Conservation (phyloP, 2,329 filamentous ascomycete genomes). For the Microsporum ferrugineum region DNA sequence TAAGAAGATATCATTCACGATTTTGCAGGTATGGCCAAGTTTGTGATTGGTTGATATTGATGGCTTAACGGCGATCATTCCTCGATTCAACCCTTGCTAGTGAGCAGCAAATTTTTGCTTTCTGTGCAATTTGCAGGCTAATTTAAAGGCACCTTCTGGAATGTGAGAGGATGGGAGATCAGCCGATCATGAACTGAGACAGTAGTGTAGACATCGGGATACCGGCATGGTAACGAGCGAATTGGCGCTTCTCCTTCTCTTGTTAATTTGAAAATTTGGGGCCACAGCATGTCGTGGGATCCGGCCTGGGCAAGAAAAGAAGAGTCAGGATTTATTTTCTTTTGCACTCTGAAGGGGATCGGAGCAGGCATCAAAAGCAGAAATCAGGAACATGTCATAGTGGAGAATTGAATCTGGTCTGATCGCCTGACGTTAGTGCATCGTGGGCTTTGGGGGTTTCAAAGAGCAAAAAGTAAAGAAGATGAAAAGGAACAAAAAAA, state of each 20-base stretch:
- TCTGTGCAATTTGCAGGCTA: constrained; percentile 1
- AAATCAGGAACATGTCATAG: constrained; percentile 11
- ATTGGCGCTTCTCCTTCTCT: neutral
- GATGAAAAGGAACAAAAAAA: neutral
- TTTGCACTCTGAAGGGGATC: constrained; percentile 8
- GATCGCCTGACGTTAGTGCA: constrained; percentile 10
- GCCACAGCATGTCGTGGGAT: neutral
- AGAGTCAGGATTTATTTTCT: neutral
- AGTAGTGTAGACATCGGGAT: neutral
- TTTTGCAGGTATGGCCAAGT: neutral
- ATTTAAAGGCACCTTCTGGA: constrained; percentile 4
- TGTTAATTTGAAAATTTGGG: neutral
- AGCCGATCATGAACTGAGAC: constrained; percentile 3
- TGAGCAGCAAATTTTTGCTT: neutral
- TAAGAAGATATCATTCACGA: neutral
- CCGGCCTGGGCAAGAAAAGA: neutral
- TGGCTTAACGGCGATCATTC: constrained; percentile 4
- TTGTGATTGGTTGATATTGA: neutral
- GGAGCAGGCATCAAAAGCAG: constrained; percentile 13
- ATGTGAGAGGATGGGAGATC: constrained; percentile 3
- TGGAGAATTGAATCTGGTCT: constrained; percentile 10
- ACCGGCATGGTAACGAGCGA: neutral
- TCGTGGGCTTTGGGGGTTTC: constrained; percentile 3
- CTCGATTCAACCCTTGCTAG: constrained; percentile 1
- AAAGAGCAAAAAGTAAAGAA: neutral